These are phyloP conservation scores for cucumber (Cucumis sativus) DNA, from an alignment of 306 rosid species.

Conservation along the genomic window Cucumber_9930_V3 NC_026655.2:5374501-5375000, in stretches of 20 bases:
- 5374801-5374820: not conserved
- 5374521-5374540: not conserved
- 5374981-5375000: constrained; percentile 50
- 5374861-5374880: not conserved
- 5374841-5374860: not conserved
- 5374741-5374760: not conserved
- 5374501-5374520: not conserved
- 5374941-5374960: constrained; percentile 39
- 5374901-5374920: not conserved
- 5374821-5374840: not conserved
- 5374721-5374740: not conserved
- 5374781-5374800: not conserved
- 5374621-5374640: not conserved
- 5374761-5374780: not conserved
- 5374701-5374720: not conserved
- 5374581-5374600: not conserved
- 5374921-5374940: constrained; percentile 62
- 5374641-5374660: not conserved
- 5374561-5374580: not conserved
- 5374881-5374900: not conserved
- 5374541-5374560: not conserved
- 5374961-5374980: constrained; percentile 33
- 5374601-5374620: not conserved
- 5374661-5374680: not conserved
- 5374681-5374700: not conserved